Conservation (phyloP, 192 early-diverging fungal species). For the Globomyces pollinis-pini region DNA sequence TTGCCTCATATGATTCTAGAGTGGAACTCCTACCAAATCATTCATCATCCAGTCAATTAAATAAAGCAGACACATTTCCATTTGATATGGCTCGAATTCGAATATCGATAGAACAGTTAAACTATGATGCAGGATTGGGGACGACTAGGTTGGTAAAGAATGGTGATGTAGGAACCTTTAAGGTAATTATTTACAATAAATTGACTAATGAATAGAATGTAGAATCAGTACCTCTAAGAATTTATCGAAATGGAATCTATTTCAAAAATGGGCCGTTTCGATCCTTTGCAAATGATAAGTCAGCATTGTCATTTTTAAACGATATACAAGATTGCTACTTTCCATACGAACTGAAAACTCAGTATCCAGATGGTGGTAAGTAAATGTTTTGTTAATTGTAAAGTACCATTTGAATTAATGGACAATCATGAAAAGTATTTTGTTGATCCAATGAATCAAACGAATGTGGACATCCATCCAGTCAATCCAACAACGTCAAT, state of each 20-base stretch:
- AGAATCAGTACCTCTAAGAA: no score
- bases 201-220: no score
- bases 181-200: no score
- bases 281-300: conserved; percentile 10
- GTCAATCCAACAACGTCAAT: background rate
- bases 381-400: background rate
- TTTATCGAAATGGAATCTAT: conserved; percentile 32
- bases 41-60: no score
- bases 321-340: conserved; percentile 36
- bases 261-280: conserved; percentile 19
- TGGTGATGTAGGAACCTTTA: no score
- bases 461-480: background rate
- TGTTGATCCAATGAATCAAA: background rate
- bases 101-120: no score
- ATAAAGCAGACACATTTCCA: background rate
- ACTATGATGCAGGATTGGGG: no score
- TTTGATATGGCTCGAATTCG: background rate
- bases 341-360: conserved; percentile 29
- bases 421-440: background rate
- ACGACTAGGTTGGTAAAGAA: no score
- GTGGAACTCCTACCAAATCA: no score
- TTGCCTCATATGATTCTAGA: no score
- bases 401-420: background rate
- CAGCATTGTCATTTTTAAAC: conserved; percentile 19
- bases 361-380: conserved; percentile 31